Percentiles rank a stretch among this genome's conserved stretches.
phyloP scores from a whole-genome alignment of 345 rosid genomes.

The Microcos paniculata region DNA sequence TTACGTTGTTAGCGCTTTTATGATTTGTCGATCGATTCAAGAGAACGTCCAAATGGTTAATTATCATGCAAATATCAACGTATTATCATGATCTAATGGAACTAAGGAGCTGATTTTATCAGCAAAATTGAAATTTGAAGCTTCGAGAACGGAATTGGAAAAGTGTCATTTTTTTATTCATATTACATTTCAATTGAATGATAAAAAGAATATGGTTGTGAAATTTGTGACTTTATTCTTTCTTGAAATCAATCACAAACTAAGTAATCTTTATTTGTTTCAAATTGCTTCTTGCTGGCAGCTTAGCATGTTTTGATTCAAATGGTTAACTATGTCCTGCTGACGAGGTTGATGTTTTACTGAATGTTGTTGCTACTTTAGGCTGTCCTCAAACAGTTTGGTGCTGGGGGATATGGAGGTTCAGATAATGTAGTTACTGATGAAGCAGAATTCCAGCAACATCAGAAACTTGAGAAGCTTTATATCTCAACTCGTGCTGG shows the following conservation, averaged over 20 bases:
- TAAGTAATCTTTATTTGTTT: slow-evolving; percentile 3
- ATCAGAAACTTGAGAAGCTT: slow-evolving; percentile 90
- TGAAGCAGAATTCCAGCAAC: slow-evolving; percentile 71
- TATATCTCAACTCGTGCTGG: slow-evolving; percentile 87
- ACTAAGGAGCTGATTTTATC: neutral
- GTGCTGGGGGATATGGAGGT: slow-evolving; percentile 85
- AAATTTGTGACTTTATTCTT: neutral
- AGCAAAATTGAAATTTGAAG: neutral
- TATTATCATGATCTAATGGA: neutral
- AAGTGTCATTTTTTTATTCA: neutral
- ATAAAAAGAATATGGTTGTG: neutral
- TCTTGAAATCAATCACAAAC: slow-evolving; percentile 17
- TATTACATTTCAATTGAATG: neutral
- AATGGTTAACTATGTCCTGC: slow-evolving; percentile 12
- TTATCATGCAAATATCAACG: neutral
- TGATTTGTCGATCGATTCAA: neutral
- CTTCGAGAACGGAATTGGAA: neutral
- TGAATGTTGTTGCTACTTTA: slow-evolving; percentile 23
- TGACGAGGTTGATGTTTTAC: slow-evolving; percentile 23
- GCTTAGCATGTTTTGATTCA: neutral
- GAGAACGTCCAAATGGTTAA: neutral
- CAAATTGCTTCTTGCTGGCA: slow-evolving; percentile 2
- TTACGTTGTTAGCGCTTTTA: neutral
- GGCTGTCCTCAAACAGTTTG: slow-evolving; percentile 96
- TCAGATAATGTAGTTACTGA: slow-evolving; percentile 67